Evolutionary conservation across 805 yeast species (phyloP).

Genomic region (Kodamaea jinghongensis): DNA sequence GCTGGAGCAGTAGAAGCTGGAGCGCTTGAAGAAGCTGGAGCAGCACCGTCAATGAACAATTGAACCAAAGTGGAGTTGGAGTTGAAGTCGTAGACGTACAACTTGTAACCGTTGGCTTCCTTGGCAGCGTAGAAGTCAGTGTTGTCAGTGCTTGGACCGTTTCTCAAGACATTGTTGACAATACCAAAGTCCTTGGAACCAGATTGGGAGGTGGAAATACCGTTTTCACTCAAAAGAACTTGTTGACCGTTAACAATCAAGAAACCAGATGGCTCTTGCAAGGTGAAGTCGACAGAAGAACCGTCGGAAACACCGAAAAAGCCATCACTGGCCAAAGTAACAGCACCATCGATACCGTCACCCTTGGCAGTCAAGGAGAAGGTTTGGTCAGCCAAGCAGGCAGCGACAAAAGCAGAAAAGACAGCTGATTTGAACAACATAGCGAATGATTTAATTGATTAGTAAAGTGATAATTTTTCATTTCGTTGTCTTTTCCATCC

Average conservation of each 20-base stretch:
- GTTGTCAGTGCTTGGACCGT: constrained; percentile 12
- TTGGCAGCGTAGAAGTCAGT: constrained; percentile 21
- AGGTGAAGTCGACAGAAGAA: constrained; percentile 18
- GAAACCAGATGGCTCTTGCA: constrained; percentile 32
- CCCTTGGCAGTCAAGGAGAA: constrained; percentile 30
- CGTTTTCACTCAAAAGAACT: constrained; percentile 16
- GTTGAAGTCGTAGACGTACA: constrained; percentile 11
- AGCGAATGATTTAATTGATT: constrained; percentile 4
- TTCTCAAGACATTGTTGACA: constrained; percentile 25
- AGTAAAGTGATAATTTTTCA: not conserved
- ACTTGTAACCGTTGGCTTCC: constrained; percentile 15
- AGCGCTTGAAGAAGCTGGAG: constrained; percentile 4
- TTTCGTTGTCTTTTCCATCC: too few species aligned
- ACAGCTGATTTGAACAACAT: constrained; percentile 17
- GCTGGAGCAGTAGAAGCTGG: constrained; percentile 4
- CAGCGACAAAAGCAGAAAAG: constrained; percentile 23
- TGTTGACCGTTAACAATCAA: constrained; percentile 16
- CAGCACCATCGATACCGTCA: constrained; percentile 18
- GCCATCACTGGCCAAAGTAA: constrained; percentile 13
- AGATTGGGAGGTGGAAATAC: constrained; percentile 15
- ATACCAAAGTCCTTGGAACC: constrained; percentile 29
- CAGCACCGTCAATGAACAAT: constrained; percentile 18
- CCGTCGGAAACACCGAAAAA: constrained; percentile 12
- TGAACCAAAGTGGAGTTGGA: constrained; percentile 20
- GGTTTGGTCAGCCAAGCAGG: constrained; percentile 29